Base-by-base conservation (phyloP, 139 green algal genomes). In the Chara braunii region DNA sequence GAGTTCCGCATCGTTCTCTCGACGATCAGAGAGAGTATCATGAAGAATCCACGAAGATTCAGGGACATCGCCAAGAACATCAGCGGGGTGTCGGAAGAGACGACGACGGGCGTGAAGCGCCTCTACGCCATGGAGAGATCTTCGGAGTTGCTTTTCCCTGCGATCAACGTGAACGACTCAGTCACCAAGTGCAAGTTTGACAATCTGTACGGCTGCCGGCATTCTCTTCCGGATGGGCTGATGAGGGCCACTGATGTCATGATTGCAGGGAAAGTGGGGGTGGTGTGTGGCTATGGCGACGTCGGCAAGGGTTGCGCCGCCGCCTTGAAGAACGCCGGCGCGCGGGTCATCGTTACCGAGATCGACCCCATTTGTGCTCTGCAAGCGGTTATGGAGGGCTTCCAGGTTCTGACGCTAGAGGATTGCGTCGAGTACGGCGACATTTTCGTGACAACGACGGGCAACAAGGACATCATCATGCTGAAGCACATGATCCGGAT, bases 161-260 rank as follows among this genome's bases (percentile, higher is more conserved):
- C 92, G 79, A 99, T 99, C 88, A 99, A 99, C 78, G 94, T 99
- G 60, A 99, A 99, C 84, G 94, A 99, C 89, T 94, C 86, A 3
- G 94, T 99, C 26, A 99, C 94, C 78, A 99, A 99, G 88, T 96
- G 87, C 83, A 99, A 99, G 87, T 99, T 99, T 54, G 94, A 99
- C 88, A 99, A 99, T 82, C 84, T 99, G 78, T 99, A 99, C 77
- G 94, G 94, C 72, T 99, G 94, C 87, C 85, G 92, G 64, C 94
- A 99, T 88, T 98, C 92, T 8, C 89, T 98, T 54, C 94, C 94
- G 14, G 94, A 99, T 70, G 94, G 94, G 75, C 94, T 99, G 81
- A 99, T 99, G 94, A 86, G 94, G 51, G 94, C 94, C 51, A 99
- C 94, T 11, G 93, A 98, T 65, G 90, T 97, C 40, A 96, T 97